phyloP scores from a whole-genome alignment of 306 rosid genomes.

The Astragalus membranaceus region DNA sequence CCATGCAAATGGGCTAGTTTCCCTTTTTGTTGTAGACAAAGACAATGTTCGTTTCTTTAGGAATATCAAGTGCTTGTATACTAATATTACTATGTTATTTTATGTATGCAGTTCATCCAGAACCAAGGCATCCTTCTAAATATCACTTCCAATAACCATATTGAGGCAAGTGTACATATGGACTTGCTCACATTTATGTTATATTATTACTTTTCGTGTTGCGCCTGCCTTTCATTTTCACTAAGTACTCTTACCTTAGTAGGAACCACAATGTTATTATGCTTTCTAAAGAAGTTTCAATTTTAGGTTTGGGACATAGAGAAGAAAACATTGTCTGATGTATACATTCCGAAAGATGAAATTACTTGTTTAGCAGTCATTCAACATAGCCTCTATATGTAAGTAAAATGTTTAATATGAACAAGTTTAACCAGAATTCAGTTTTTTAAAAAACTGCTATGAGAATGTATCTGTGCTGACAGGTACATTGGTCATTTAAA shows the following conservation, averaged over 20 bases:
- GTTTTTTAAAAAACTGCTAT: neutral
- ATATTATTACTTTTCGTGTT: neutral
- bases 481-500: constrained; percentile 71
- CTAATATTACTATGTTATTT: constrained; percentile 11
- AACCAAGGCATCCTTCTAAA: constrained; percentile 70
- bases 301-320: constrained; percentile 85
- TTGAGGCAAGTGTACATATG: constrained; percentile 57
- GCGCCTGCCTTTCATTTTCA: neutral
- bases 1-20: neutral
- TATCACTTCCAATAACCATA: constrained; percentile 52
- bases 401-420: constrained; percentile 29
- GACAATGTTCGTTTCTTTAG: neutral
- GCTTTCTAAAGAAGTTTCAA: neutral
- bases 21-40: neutral
- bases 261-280: neutral
- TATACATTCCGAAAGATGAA: constrained; percentile 42
- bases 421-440: neutral
- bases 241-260: neutral
- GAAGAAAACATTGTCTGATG: constrained; percentile 46
- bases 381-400: constrained; percentile 58
- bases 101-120: constrained; percentile 59
- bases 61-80: neutral
- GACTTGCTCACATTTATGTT: neutral
- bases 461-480: constrained; percentile 19
- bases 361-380: constrained; percentile 54